phyloP scores from a whole-genome alignment of 2,329 filamentous ascomycete genomes.

The Ceratocystis lukuohia region DNA sequence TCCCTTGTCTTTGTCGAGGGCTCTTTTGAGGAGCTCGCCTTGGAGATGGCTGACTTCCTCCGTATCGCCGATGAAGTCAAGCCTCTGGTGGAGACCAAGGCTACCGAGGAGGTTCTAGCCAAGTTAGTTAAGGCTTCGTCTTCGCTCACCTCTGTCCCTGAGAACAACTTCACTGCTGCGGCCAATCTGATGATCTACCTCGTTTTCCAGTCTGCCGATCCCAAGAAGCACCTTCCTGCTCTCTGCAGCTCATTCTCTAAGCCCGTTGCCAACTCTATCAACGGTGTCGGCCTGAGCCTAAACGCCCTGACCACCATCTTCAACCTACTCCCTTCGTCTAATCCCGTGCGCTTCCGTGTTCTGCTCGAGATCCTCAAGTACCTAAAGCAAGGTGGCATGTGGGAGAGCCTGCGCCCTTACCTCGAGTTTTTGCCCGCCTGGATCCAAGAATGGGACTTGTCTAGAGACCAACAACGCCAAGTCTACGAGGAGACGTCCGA shows the following conservation, averaged over 20 bases:
- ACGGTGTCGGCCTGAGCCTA: slow-evolving; percentile 74
- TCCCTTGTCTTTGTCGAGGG: slow-evolving; percentile 71
- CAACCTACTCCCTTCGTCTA: slow-evolving; percentile 70
- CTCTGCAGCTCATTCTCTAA: slow-evolving; percentile 83
- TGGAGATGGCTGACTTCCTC: slow-evolving; percentile 90
- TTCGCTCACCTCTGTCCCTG: slow-evolving; percentile 69
- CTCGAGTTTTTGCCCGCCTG: slow-evolving; percentile 71
- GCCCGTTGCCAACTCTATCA: slow-evolving; percentile 72
- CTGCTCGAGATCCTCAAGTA: slow-evolving; percentile 80
- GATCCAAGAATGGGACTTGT: slow-evolving; percentile 70
- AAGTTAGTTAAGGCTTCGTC: slow-evolving; percentile 72
- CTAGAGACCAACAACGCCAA: slow-evolving; percentile 69
- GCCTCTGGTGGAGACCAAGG: slow-evolving; percentile 56
- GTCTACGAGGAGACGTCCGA: slow-evolving; percentile 74
- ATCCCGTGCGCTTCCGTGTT: slow-evolving; percentile 76
- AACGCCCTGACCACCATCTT: slow-evolving; percentile 90
- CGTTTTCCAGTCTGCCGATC: slow-evolving; percentile 70
- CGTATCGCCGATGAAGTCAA: slow-evolving; percentile 68
- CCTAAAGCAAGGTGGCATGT: slow-evolving; percentile 60
- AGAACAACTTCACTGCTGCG: slow-evolving; percentile 91
- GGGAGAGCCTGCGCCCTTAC: slow-evolving; percentile 71
- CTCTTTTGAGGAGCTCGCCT: slow-evolving; percentile 78
- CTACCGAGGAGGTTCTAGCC: slow-evolving; percentile 80
- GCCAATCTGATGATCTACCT: slow-evolving; percentile 97
- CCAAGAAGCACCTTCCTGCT: slow-evolving; percentile 71